These are phyloP conservation scores for Cladophialophora immunda DNA, from an alignment of 2,329 filamentous ascomycete species.

Conservation along the genomic window DNA sequence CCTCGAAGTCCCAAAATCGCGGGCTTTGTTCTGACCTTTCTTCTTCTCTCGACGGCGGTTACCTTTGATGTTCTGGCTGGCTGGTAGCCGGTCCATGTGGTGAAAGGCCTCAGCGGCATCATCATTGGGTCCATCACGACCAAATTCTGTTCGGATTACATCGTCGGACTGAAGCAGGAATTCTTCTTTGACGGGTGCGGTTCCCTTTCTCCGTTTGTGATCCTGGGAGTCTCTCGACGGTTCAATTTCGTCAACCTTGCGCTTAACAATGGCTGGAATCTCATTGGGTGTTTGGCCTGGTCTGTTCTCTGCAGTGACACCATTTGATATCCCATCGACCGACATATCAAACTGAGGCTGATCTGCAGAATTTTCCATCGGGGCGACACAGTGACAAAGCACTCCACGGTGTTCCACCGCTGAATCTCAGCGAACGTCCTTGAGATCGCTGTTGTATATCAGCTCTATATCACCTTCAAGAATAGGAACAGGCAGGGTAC, in stretches of 20 bases:
- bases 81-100: conserved; percentile 51
- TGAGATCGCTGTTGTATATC: neutral
- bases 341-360: conserved; percentile 8
- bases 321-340: conserved; percentile 15
- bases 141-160: conserved; percentile 42
- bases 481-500: neutral
- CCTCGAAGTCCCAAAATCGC: conserved; percentile 80
- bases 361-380: conserved; percentile 22
- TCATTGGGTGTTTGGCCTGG: neutral
- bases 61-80: conserved; percentile 47
- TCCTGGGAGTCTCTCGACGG: conserved; percentile 43
- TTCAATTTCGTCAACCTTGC: conserved; percentile 60
- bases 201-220: conserved; percentile 59
- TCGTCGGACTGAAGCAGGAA: conserved; percentile 52
- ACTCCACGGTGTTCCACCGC: neutral
- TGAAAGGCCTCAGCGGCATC: conserved; percentile 68
- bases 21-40: conserved; percentile 81
- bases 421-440: neutral
- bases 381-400: neutral
- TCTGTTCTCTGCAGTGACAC: neutral
- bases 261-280: conserved; percentile 60
- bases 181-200: conserved; percentile 78
- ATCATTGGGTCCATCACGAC: conserved; percentile 56
- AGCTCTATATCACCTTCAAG: neutral
- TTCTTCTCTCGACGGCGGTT: conserved; percentile 70